Conservation (phyloP, 768 basidiomycete genomes). For the Russula earlei region DNA sequence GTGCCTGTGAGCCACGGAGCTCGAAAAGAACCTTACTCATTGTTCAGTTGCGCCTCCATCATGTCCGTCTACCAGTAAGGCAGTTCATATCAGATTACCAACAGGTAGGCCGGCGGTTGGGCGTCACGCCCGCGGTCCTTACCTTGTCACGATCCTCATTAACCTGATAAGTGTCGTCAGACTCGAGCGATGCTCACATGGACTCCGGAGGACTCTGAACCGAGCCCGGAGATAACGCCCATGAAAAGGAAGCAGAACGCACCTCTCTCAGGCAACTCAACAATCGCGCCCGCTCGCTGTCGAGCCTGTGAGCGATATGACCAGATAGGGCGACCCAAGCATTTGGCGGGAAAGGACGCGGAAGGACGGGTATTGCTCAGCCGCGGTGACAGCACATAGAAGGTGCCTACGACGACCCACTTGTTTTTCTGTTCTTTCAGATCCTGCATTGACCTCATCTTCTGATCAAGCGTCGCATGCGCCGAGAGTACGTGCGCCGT, state of each 20-base stretch:
- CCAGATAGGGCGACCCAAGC: constrained; percentile 2
- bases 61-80: constrained; percentile 45
- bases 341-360: not conserved
- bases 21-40: constrained; percentile 46
- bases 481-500: constrained; percentile 83
- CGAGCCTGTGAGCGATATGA: constrained; percentile 45
- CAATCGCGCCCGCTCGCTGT: constrained; percentile 64
- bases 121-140: not conserved
- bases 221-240: constrained; percentile 3
- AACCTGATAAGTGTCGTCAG: constrained; percentile 34
- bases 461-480: constrained; percentile 69
- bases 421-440: constrained; percentile 78
- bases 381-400: not conserved
- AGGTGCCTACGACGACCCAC: constrained; percentile 35
- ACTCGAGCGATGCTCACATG: not conserved
- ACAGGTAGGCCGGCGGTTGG: not conserved
- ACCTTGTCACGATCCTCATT: constrained; percentile 79
- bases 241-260: constrained; percentile 20
- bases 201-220: not conserved
- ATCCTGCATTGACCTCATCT: constrained; percentile 70
- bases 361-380: not conserved
- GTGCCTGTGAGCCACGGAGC: not conserved
- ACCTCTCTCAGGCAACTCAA: constrained; percentile 64
- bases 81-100: not conserved
- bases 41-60: constrained; percentile 53